Percentiles rank a stretch among this genome's conserved stretches.
phyloP scores from a whole-genome alignment of 2,329 filamentous ascomycete genomes.

The Penicillium oxalicum region DNA sequence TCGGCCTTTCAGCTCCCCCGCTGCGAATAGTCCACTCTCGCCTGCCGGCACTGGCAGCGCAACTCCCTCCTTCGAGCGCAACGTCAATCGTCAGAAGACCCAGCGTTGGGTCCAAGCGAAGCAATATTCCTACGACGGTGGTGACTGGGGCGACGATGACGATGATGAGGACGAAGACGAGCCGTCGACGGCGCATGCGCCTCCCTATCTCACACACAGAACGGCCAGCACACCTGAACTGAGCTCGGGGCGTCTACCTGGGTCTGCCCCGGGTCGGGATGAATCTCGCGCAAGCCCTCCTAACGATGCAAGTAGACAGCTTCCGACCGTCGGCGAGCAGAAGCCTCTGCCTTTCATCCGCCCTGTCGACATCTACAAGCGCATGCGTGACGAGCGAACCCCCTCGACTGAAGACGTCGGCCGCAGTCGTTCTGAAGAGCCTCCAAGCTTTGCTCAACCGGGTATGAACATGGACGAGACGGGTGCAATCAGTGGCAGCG shows the following conservation, averaged over 20 bases:
- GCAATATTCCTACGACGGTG: conserved; percentile 78
- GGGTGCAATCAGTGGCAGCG: neutral
- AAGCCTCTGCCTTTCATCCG: conserved; percentile 61
- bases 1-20: conserved; percentile 8
- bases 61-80: conserved; percentile 65
- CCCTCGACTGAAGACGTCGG: neutral
- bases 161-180: conserved; percentile 61
- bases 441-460: neutral
- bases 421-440: conserved; percentile 1
- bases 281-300: conserved; percentile 15
- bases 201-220: conserved; percentile 23
- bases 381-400: conserved; percentile 61
- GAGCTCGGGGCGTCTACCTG: conserved; percentile 16
- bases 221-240: conserved; percentile 22
- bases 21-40: conserved; percentile 24
- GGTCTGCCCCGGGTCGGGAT: conserved; percentile 7
- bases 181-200: conserved; percentile 30
- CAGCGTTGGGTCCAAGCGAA: conserved; percentile 94
- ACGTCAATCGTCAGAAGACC: conserved; percentile 83
- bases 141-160: conserved; percentile 75
- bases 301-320: conserved; percentile 13
- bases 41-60: conserved; percentile 29
- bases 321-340: conserved; percentile 24
- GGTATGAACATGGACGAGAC: neutral
- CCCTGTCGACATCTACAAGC: conserved; percentile 71